phyloP scores from a whole-genome alignment of 345 rosid genomes.

The Eucalyptus curtisii region DNA sequence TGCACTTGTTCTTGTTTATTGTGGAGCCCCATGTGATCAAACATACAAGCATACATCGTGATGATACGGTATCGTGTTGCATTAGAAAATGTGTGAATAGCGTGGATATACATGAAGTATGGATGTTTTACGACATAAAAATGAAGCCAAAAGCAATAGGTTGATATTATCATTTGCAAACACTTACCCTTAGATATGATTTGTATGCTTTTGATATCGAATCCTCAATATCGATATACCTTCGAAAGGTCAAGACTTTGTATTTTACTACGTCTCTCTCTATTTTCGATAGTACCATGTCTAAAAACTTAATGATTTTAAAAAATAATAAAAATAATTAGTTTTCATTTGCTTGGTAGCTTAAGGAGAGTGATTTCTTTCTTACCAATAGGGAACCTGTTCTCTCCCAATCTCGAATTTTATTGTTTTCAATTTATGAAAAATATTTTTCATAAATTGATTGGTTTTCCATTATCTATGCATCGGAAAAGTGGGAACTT shows the following conservation, averaged over 20 bases:
- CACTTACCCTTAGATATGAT: background rate
- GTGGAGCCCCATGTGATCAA: background rate
- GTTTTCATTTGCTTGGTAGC: too few relatives aligned
- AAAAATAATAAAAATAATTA: too few relatives aligned
- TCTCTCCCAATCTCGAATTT: accelerated
- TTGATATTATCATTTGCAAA: background rate
- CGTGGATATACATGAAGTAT: background rate
- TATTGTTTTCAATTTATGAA: too few relatives aligned
- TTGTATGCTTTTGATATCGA: background rate
- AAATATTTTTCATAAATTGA: accelerated
- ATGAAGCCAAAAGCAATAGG: background rate
- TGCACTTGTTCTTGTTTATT: background rate
- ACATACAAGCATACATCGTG: background rate
- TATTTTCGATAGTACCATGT: background rate
- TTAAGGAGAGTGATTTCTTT: too few relatives aligned
- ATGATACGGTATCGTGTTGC: accelerated
- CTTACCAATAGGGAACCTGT: accelerated
- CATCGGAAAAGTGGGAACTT: too few relatives aligned
- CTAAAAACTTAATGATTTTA: too few relatives aligned
- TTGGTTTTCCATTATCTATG: too few relatives aligned
- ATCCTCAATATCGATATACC: background rate
- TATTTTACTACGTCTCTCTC: background rate
- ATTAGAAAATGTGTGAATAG: accelerated
- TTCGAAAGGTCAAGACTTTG: background rate
- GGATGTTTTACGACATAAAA: background rate